Conservation (phyloP, 495 filamentous ascomycete species). For the Hypoxylon intermedium region DNA sequence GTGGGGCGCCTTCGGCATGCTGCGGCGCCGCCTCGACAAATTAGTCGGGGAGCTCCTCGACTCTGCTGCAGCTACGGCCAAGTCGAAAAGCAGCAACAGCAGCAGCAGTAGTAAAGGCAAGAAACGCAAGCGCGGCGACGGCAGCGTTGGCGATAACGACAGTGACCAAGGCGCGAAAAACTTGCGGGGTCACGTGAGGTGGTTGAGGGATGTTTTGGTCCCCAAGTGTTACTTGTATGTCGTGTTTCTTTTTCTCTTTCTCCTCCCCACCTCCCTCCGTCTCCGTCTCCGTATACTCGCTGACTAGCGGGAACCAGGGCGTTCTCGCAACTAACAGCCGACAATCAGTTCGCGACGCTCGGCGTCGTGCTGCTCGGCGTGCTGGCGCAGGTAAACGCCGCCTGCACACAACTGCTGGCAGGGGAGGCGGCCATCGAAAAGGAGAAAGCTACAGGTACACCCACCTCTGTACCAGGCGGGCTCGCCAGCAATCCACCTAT, state of each 20-base stretch:
- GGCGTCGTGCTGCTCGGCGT: conserved; percentile 75
- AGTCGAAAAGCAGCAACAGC: conserved; percentile 1
- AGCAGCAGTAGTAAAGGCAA: conserved; percentile 21
- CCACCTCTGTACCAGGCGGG: background rate
- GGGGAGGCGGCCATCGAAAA: background rate
- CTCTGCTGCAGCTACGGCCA: conserved; percentile 6
- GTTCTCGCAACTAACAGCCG: conserved; percentile 73
- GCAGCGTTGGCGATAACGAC: conserved; percentile 27
- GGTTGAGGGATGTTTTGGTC: conserved; percentile 45
- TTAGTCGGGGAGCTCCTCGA: conserved; percentile 54
- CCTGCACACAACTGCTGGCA: conserved; percentile 43
- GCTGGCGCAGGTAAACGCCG: conserved; percentile 64
- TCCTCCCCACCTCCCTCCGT: background rate
- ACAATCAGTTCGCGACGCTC: conserved; percentile 77
- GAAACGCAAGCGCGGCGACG: conserved; percentile 33
- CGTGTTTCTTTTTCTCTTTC: background rate
- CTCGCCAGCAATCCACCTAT: background rate
- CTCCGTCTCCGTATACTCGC: background rate
- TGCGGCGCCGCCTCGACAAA: conserved; percentile 67
- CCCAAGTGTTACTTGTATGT: conserved; percentile 44
- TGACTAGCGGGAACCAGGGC: conserved; percentile 47
- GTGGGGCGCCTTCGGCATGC: conserved; percentile 73
- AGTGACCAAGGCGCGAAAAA: conserved; percentile 24
- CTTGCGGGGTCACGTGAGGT: conserved; percentile 37
- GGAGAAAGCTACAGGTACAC: background rate